These are phyloP conservation scores for Castanea mollissima DNA, from an alignment of 306 rosid species.

Conservation along the genomic window DNA sequence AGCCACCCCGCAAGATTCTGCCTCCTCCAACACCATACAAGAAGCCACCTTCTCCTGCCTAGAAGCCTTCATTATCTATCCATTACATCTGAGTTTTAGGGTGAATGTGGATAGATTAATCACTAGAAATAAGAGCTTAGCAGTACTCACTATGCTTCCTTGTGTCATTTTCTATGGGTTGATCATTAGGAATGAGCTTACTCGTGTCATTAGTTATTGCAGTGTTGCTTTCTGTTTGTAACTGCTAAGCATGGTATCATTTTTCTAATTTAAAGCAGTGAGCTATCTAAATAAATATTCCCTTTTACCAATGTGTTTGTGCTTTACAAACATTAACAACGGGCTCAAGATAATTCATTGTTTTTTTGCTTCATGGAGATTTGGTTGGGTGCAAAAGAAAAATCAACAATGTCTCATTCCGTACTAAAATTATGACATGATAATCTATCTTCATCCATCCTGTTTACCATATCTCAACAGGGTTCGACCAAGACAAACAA, in stretches of 20 bases:
- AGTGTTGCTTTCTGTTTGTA: background rate
- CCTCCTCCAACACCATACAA: conserved; percentile 1
- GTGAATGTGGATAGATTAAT: too few species aligned
- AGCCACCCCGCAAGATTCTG: background rate
- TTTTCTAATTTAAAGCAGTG: background rate
- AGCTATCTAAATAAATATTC: background rate
- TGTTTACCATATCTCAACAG: too few species aligned
- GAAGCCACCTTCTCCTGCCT: background rate
- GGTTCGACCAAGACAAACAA: too few species aligned
- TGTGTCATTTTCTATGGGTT: background rate
- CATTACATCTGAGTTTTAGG: background rate
- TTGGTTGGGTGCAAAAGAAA: too few species aligned
- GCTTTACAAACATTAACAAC: background rate
- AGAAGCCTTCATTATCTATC: background rate
- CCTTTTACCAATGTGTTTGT: background rate
- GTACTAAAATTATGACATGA: too few species aligned
- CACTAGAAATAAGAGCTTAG: background rate
- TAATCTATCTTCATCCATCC: too few species aligned
- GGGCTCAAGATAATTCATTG: background rate
- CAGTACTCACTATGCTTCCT: background rate
- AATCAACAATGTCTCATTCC: too few species aligned
- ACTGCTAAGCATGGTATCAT: background rate
- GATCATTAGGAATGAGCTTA: background rate
- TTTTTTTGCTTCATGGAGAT: background rate
- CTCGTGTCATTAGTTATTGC: background rate